Conservation (phyloP, 768 basidiomycete genomes). For the Serendipita sp. region DNA sequence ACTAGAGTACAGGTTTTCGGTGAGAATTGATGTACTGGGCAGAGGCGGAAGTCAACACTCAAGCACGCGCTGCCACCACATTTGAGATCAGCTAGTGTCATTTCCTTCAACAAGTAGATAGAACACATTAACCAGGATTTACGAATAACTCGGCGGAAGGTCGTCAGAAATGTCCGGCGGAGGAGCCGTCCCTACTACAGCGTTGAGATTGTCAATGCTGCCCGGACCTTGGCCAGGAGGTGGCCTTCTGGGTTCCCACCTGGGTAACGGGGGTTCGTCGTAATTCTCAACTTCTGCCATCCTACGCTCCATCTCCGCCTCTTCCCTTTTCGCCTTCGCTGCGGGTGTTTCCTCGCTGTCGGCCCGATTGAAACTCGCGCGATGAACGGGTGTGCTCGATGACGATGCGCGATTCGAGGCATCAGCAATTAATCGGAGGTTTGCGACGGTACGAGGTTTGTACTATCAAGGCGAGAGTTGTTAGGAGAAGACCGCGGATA, state of each 20-base stretch:
- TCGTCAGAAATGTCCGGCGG: background rate
- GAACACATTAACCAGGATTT: background rate
- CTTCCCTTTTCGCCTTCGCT: slow-evolving; percentile 1
- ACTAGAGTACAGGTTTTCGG: too few species aligned
- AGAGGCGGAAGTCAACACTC: too few species aligned
- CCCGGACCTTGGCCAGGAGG: background rate
- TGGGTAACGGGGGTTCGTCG: background rate
- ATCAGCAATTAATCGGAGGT: background rate
- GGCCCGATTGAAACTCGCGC: background rate
- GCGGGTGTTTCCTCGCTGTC: background rate
- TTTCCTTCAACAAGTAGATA: too few species aligned
- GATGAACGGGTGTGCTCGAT: background rate
- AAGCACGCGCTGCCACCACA: too few species aligned
- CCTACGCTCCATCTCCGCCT: background rate
- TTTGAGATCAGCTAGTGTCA: too few species aligned
- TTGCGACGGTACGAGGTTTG: background rate
- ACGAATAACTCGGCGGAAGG: background rate
- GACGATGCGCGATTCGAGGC: background rate
- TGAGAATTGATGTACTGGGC: too few species aligned
- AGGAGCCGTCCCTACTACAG: background rate
- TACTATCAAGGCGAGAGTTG: background rate
- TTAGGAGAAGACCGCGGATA: background rate
- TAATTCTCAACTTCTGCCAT: background rate
- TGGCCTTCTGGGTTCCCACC: background rate
- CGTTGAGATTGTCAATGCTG: background rate